Evolutionary conservation across 306 rosid genomes (phyloP).

Genomic region (Glycine tomentella): DNA sequence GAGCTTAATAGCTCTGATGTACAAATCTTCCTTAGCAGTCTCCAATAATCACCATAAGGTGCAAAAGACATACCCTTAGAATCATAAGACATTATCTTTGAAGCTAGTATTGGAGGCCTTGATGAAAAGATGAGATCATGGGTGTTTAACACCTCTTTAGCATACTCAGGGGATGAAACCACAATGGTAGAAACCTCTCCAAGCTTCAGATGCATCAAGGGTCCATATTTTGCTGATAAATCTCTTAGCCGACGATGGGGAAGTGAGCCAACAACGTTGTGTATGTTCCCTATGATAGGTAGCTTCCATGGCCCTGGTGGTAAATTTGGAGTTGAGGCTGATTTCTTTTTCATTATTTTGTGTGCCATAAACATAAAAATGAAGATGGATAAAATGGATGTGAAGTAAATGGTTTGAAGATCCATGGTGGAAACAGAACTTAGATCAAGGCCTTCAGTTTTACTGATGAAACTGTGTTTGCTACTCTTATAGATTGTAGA

Average conservation of each 20-base stretch:
- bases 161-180: conserved; percentile 54
- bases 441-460: not conserved
- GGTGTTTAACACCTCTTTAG: conserved; percentile 47
- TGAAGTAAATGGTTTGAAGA: conserved; percentile 29
- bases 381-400: conserved; percentile 34
- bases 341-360: conserved; percentile 34
- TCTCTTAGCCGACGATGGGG: conserved; percentile 51
- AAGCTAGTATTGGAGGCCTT: conserved; percentile 45
- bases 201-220: conserved; percentile 54
- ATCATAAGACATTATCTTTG: conserved; percentile 36
- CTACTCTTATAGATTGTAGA: conserved; percentile 2
- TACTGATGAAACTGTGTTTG: conserved; percentile 13
- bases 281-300: conserved; percentile 53
- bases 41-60: conserved; percentile 53
- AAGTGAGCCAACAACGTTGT: conserved; percentile 39
- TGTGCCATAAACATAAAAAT: conserved; percentile 17
- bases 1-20: conserved; percentile 43
- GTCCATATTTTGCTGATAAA: conserved; percentile 54
- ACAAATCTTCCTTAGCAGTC: conserved; percentile 46
- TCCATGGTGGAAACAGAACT: conserved; percentile 27
- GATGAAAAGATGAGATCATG: conserved; percentile 51
- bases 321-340: conserved; percentile 35
- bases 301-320: conserved; percentile 61
- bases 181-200: conserved; percentile 54
- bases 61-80: conserved; percentile 18